These are phyloP conservation scores for Moricandia arvensis DNA, from an alignment of 345 rosid genomes.

Conservation along the genomic window DNA sequence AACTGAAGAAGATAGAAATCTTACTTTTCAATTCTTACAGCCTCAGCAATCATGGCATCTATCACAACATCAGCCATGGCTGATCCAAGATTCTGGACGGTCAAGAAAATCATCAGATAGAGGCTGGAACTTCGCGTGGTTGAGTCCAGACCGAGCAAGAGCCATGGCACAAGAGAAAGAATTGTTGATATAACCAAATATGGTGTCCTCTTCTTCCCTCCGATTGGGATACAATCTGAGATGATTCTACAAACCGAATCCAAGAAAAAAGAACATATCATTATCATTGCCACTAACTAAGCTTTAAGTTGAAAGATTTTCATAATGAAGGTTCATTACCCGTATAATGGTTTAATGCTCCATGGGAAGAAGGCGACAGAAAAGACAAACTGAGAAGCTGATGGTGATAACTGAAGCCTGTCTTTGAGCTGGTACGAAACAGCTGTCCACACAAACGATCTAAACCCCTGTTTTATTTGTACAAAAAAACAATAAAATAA, in stretches of 20 bases:
- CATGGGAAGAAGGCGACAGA: slow-evolving; percentile 90
- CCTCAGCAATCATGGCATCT: slow-evolving; percentile 98
- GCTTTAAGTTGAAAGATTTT: background rate
- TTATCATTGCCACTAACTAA: background rate
- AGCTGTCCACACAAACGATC: slow-evolving; percentile 97
- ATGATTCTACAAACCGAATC: slow-evolving; percentile 54
- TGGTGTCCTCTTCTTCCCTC: slow-evolving; percentile 82
- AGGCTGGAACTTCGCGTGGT: slow-evolving; percentile 56
- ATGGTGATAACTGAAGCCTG: slow-evolving; percentile 81
- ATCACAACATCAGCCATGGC: slow-evolving; percentile 98
- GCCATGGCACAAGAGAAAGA: slow-evolving; percentile 86
- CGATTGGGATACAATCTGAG: slow-evolving; percentile 88
- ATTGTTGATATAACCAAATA: slow-evolving; percentile 75
- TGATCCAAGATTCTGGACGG: slow-evolving; percentile 85
- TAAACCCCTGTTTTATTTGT: slow-evolving; percentile 66
- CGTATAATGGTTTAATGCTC: slow-evolving; percentile 95
- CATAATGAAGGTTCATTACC: slow-evolving; percentile 44
- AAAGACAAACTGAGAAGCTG: slow-evolving; percentile 86
- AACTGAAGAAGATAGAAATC: slow-evolving; percentile 4
- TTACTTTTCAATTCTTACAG: slow-evolving; percentile 73
- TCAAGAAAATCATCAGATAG: slow-evolving; percentile 64
- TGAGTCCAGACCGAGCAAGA: slow-evolving; percentile 63
- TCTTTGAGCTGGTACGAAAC: slow-evolving; percentile 96
- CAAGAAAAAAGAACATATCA: slow-evolving; percentile 1
- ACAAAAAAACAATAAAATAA: background rate